Base-by-base conservation (phyloP, 371 early-diverging fungal genomes). In the Mortierella sp. region DNA sequence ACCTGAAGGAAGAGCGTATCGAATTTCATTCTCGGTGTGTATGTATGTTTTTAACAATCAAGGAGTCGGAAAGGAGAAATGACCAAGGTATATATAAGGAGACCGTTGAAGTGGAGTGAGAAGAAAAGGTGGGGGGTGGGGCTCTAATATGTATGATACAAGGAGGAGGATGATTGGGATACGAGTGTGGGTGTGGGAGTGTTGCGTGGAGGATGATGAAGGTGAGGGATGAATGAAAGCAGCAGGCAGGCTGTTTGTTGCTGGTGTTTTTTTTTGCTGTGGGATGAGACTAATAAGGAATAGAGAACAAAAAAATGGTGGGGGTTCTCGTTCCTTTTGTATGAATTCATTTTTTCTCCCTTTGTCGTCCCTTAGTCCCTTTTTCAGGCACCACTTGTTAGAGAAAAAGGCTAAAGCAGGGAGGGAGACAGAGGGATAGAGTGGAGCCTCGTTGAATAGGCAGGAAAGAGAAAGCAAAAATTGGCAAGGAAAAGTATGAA, bases 271-370 rank as follows among this genome's bases (percentile, higher is more conserved):
- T n/a, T n/a, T 55, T 21, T n/a, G 46, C 16, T 46, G 27, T 71
- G 71, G 12, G 71, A 71, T 71, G 71, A 46, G 24, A 41, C 71
- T 71, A 29, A 46, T 71, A 14, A 48, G 43, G 71, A 71, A 48
- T 43, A 27, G 16, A 71, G 48, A 44, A 14, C n/a, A n/a, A 48
- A 48, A 71, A 43, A 29, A 24, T 24, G 60, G 60, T 0, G 32
- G 12, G 24, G 55, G 16, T 11, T 16, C 10, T n/a, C 32, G 32
- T 32, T 29, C 60, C 29, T 58, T 58, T 29, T 58, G 29, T 58
- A n/a, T 55, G 24, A 55, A 12, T 46, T 55, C n/a, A 2, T 54
- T 16, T 24, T n/a, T 55, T 6, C 55, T 49, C n/a, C 11, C 27
- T 55, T n/a, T 55, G 55, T 55, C 55, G 54, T 54, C 27, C 24